phyloP scores from a whole-genome alignment of 2,329 filamentous ascomycete species.

The Myrmaecium sp. region DNA sequence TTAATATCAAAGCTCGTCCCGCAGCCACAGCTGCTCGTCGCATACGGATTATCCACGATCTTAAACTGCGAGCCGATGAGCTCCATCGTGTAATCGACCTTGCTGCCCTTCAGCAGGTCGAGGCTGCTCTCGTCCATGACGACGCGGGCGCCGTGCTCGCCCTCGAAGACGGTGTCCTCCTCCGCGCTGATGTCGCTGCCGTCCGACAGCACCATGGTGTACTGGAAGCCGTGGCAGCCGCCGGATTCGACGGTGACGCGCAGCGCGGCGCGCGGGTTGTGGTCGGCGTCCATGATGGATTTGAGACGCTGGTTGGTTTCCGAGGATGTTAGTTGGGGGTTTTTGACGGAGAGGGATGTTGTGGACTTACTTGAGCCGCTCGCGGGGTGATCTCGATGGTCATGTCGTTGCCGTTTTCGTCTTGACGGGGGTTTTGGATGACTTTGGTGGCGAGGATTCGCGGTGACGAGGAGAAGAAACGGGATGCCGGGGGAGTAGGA shows the following conservation, averaged over 20 bases:
- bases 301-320: slow-evolving; percentile 39
- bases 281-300: slow-evolving; percentile 37
- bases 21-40: slow-evolving; percentile 89
- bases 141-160: slow-evolving; percentile 51
- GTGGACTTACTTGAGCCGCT: slow-evolving; percentile 50
- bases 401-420: slow-evolving; percentile 77
- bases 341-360: neutral
- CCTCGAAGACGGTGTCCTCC: slow-evolving; percentile 81
- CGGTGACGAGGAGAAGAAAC: slow-evolving; percentile 16
- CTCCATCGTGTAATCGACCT: slow-evolving; percentile 92
- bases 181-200: slow-evolving; percentile 34
- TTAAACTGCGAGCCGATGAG: slow-evolving; percentile 92
- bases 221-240: slow-evolving; percentile 96
- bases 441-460: slow-evolving; percentile 18
- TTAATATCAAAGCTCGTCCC: slow-evolving; percentile 96
- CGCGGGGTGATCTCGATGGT: slow-evolving; percentile 66
- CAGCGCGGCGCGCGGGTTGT: slow-evolving; percentile 68
- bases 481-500: neutral
- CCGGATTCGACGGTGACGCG: slow-evolving; percentile 84
- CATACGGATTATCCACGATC: slow-evolving; percentile 81
- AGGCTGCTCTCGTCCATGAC: slow-evolving; percentile 78
- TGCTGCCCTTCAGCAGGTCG: slow-evolving; percentile 80
- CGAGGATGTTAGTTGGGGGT: neutral
- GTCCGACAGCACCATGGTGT: slow-evolving; percentile 71
- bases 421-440: slow-evolving; percentile 54